These are phyloP conservation scores for Ogataea paradorogensis DNA, from an alignment of 805 yeast species.

Conservation along the genomic window DNA sequence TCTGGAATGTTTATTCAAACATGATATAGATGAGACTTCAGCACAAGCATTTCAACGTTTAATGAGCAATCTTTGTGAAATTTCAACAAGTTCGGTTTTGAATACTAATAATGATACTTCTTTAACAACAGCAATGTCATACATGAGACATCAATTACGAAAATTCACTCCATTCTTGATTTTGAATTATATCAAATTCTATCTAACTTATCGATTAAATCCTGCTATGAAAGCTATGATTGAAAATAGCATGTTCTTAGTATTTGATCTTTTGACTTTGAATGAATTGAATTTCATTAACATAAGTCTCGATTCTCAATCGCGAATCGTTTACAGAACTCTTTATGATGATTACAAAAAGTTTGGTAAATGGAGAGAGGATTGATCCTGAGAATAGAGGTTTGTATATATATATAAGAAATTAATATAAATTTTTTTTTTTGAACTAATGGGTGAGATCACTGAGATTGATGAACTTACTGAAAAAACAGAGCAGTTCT, in stretches of 20 bases:
- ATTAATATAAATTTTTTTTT: not conserved
- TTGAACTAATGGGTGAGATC: constrained; percentile 30
- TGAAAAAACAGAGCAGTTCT: constrained; percentile 18
- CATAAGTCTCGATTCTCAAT: constrained; percentile 63
- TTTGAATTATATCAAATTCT: constrained; percentile 53
- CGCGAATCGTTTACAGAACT: constrained; percentile 63
- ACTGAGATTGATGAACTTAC: constrained; percentile 24
- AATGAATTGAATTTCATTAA: constrained; percentile 63
- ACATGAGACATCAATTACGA: constrained; percentile 59
- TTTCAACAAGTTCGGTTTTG: constrained; percentile 37
- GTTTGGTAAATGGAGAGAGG: constrained; percentile 79
- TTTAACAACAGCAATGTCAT: constrained; percentile 53
- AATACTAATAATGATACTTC: constrained; percentile 21
- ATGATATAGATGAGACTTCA: constrained; percentile 18
- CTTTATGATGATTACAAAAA: constrained; percentile 71
- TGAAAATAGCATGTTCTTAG: constrained; percentile 52
- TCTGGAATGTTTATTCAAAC: constrained; percentile 44
- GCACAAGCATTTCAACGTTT: constrained; percentile 56
- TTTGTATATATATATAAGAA: not conserved
- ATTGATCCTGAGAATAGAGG: constrained; percentile 31
- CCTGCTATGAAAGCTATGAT: constrained; percentile 47
- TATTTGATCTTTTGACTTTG: constrained; percentile 68
- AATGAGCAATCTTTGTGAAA: constrained; percentile 71
- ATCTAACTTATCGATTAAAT: constrained; percentile 49
- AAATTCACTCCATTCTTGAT: constrained; percentile 59